Evolutionary conservation across 2,329 filamentous ascomycete genomes (phyloP).

Genomic region (Lachnellula subtilissima): DNA sequence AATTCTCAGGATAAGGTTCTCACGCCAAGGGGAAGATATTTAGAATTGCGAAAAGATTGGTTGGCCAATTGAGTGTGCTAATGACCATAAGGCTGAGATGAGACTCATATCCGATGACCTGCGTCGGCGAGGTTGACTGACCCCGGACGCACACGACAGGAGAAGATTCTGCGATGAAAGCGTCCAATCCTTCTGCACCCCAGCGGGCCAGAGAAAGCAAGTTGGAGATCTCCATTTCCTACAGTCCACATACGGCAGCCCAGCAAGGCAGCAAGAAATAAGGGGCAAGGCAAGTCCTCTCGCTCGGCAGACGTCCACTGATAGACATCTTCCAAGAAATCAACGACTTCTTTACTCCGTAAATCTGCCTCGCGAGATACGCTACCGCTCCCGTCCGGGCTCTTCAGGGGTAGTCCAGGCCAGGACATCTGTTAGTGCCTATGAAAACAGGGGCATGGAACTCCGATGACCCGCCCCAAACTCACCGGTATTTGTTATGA

Average conservation of each 20-base stretch:
- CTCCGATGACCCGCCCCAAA: conserved; percentile 3
- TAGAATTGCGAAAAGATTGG: conserved; percentile 2
- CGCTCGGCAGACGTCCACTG: conserved; percentile 3
- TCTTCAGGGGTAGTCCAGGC: background rate
- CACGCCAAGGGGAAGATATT: conserved; percentile 18
- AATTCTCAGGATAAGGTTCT: conserved; percentile 18
- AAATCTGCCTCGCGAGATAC: conserved; percentile 19
- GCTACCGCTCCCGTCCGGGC: conserved; percentile 10
- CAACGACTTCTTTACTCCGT: conserved; percentile 1
- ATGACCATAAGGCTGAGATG: conserved; percentile 24
- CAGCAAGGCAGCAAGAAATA: conserved; percentile 6
- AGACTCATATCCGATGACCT: conserved; percentile 23
- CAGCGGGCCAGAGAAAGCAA: background rate
- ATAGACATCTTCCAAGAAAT: background rate
- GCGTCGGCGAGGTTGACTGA: conserved; percentile 7
- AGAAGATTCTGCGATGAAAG: background rate
- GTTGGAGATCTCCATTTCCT: background rate
- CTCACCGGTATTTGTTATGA: conserved; percentile 2
- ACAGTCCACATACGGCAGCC: background rate
- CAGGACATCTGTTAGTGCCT: background rate
- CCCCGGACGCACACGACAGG: background rate
- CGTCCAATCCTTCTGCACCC: conserved; percentile 2
- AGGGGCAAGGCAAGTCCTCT: conserved; percentile 5
- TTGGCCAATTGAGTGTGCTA: conserved; percentile 12
- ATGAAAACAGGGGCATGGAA: conserved; percentile 1